Evolutionary conservation across 2,329 filamentous ascomycete genomes (phyloP).

Genomic region (Keithomyces neogunnii): DNA sequence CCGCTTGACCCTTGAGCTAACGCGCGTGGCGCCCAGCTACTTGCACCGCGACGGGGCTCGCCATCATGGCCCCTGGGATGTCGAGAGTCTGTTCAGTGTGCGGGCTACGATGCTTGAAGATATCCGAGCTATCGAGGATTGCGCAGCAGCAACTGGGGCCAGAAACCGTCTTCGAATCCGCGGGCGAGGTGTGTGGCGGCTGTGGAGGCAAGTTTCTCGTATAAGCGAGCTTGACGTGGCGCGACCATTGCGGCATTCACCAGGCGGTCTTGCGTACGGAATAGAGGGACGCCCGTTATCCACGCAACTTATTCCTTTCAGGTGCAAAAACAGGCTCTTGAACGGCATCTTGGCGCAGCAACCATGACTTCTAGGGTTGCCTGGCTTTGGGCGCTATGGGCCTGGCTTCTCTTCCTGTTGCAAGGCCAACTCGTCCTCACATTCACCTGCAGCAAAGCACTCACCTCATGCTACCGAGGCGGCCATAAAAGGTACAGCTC

Average conservation of each 20-base stretch:
- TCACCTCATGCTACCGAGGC: too few relatives aligned
- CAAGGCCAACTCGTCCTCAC: too few relatives aligned
- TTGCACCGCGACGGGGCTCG: constrained; percentile 44
- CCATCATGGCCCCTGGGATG: constrained; percentile 44
- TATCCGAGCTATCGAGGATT: constrained; percentile 29
- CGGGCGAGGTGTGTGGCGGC: constrained; percentile 28
- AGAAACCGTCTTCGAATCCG: constrained; percentile 19
- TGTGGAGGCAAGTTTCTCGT: constrained; percentile 35
- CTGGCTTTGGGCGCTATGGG: too few relatives aligned
- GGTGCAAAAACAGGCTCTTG: too few relatives aligned
- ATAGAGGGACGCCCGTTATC: too few relatives aligned
- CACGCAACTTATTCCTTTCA: too few relatives aligned
- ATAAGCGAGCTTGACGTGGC: neutral
- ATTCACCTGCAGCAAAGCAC: too few relatives aligned
- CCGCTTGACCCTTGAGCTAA: neutral
- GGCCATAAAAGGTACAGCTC: too few relatives aligned
- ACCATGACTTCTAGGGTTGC: too few relatives aligned
- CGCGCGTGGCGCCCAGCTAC: constrained; percentile 26
- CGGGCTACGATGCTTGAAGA: constrained; percentile 39
- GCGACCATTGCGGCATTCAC: neutral
- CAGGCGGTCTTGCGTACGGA: neutral
- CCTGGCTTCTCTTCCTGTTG: too few relatives aligned
- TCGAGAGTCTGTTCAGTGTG: constrained; percentile 49
- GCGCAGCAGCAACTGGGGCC: constrained; percentile 21
- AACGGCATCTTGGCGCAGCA: too few relatives aligned